These are phyloP conservation scores for Gelatoporia subvermispora DNA, from an alignment of 768 basidiomycete species.

Conservation along the genomic window DNA sequence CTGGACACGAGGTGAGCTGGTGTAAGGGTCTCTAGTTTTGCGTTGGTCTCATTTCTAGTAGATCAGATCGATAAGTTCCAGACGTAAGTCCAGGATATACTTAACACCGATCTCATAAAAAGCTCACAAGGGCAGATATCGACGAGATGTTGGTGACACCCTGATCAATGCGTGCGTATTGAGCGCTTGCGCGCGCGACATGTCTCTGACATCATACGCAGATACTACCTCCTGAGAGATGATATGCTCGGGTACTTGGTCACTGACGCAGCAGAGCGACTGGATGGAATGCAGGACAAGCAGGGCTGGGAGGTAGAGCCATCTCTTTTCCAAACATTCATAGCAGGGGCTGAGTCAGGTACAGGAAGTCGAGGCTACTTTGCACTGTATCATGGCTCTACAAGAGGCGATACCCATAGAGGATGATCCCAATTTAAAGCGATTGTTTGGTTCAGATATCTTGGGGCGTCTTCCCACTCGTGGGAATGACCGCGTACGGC, in stretches of 20 bases:
- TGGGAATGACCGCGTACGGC: slow-evolving; percentile 60
- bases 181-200: neutral
- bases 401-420: slow-evolving; percentile 79
- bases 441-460: slow-evolving; percentile 69
- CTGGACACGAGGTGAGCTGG: slow-evolving; percentile 67
- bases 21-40: neutral
- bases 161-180: slow-evolving; percentile 76
- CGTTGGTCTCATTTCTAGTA: slow-evolving; percentile 23
- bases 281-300: slow-evolving; percentile 38
- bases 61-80: slow-evolving; percentile 79
- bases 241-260: slow-evolving; percentile 76
- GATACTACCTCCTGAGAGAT: slow-evolving; percentile 82
- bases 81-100: slow-evolving; percentile 44
- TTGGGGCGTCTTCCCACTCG: slow-evolving; percentile 63
- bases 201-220: slow-evolving; percentile 24
- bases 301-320: slow-evolving; percentile 73
- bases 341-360: neutral
- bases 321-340: slow-evolving; percentile 2
- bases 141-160: slow-evolving; percentile 83
- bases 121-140: slow-evolving; percentile 45
- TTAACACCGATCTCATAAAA: too few relatives aligned
- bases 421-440: slow-evolving; percentile 47
- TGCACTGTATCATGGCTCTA: slow-evolving; percentile 82
- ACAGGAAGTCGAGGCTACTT: slow-evolving; percentile 80
- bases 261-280: slow-evolving; percentile 51